These are phyloP conservation scores for Fusarium sp. DNA, from an alignment of 2,329 filamentous ascomycete genomes.

Conservation along the genomic window DNA sequence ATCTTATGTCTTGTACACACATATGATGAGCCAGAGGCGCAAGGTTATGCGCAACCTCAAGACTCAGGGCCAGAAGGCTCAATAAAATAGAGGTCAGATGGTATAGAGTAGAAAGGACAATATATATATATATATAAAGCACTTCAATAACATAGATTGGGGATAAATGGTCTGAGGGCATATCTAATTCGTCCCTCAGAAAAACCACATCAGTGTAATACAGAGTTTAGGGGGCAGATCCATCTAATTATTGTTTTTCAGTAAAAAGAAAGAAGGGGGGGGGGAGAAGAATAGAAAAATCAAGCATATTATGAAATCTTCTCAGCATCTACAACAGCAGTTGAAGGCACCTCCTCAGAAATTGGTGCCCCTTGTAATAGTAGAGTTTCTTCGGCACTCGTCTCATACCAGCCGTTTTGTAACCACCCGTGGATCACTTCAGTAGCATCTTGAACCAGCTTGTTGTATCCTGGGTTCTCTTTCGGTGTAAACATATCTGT, in stretches of 20 bases:
- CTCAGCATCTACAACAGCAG: neutral
- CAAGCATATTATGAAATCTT: conserved; percentile 3
- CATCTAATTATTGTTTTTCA: conserved; percentile 10
- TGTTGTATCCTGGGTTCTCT: conserved; percentile 79
- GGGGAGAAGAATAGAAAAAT: neutral
- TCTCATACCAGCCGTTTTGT: conserved; percentile 75
- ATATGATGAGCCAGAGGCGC: conserved; percentile 92
- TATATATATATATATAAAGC: neutral
- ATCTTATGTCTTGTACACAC: conserved; percentile 86
- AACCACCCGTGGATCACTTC: conserved; percentile 75
- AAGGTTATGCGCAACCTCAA: conserved; percentile 80
- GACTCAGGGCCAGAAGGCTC: conserved; percentile 59
- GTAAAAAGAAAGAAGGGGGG: neutral
- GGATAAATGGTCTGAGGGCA: neutral
- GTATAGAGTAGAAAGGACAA: neutral
- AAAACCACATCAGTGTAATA: conserved; percentile 12
- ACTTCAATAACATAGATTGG: neutral
- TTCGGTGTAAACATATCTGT: conserved; percentile 79
- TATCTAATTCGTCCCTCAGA: neutral
- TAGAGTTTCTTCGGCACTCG: conserved; percentile 57
- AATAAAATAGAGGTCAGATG: conserved; percentile 21
- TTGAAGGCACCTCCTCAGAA: conserved; percentile 1
- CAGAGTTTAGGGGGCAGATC: conserved; percentile 5
- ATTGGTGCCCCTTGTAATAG: conserved; percentile 38
- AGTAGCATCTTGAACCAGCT: conserved; percentile 74